Percentiles rank a stretch among this genome's conserved stretches.
phyloP scores from a whole-genome alignment of 176 grass and related monocot genomes.

The Dactylis glomerata region DNA sequence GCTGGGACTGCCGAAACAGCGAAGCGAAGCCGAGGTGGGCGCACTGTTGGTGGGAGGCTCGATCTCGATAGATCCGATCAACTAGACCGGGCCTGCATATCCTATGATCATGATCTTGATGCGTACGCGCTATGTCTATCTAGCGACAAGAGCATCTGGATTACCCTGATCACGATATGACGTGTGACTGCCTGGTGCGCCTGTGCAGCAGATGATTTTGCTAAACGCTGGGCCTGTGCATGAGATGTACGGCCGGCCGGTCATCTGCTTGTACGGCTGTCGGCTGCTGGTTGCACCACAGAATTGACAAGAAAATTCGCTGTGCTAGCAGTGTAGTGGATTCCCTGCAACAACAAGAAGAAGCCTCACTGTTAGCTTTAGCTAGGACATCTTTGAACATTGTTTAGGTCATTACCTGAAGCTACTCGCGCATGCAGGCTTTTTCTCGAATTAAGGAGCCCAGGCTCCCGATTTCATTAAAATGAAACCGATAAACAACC shows the following conservation, averaged over 20 bases:
- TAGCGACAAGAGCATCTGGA: background rate
- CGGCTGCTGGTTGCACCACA: background rate
- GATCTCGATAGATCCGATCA: background rate
- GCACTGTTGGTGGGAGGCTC: background rate
- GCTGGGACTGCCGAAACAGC: background rate
- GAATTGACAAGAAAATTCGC: background rate
- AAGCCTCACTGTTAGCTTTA: too few relatives aligned
- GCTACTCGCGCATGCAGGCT: too few relatives aligned
- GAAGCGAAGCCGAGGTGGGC: background rate
- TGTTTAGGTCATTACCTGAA: too few relatives aligned
- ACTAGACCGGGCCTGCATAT: background rate
- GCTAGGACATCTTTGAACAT: too few relatives aligned
- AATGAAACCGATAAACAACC: too few relatives aligned
- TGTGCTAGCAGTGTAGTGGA: too few relatives aligned
- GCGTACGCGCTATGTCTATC: background rate
- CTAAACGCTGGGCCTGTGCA: background rate
- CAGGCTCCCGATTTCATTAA: too few relatives aligned
- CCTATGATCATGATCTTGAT: background rate
- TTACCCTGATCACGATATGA: constrained; percentile 5
- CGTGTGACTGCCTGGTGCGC: background rate
- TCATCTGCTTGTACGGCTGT: background rate
- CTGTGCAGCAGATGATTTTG: background rate
- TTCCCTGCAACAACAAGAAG: too few relatives aligned
- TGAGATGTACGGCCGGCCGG: background rate
- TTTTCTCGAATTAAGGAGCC: too few relatives aligned